Evolutionary conservation across 2,329 filamentous ascomycete species (phyloP), one percentile per base, ranked within the genome.

Genomic region (Diaporthe citrichinensis): DNA sequence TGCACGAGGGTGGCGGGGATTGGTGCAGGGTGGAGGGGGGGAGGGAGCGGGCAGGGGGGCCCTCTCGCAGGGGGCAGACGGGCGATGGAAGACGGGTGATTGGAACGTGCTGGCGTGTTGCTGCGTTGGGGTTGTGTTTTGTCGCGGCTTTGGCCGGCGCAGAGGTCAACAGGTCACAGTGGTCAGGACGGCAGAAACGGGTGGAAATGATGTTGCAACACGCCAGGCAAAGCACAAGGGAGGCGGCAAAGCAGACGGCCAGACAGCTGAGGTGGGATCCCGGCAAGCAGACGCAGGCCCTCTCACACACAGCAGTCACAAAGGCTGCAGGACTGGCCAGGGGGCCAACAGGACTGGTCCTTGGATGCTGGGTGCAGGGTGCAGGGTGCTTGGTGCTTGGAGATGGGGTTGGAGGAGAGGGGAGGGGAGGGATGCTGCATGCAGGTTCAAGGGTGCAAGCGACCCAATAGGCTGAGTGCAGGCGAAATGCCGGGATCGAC

Each of bases 401-500:
- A 67, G 62, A 53, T 34, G 61, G 61, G 41, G 55, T 31, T 57
- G 31, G 31, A 57, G 53, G 25, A 20, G 53, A 25, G 25, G 53
- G 25, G n/a, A 25, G 49, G 49, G n/a, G 51, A 31, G 53, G 53
- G 53, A 62, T 71, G 44, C 41, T 49, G 71, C 71, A 59, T 62
- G 71, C 71, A 72, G 71, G 57, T 51, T 68, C 62, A 68, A 53
- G 62, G 62, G 62, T 59, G 69, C 55, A 61, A 41, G 57, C 57
- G 44, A 49, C 44, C 71, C 71, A 72, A 72, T 72, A 53, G 71
- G 71, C 57, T 39, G 57, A 72, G 44, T 68, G 57, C 31, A 72
- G 55, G 57, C 71, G 71, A 61, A 61, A 72, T 61, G 57, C 69
- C 69, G 69, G 71, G 71, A 72, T 72, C 71, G 71, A 72, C 71